Evolutionary conservation across 495 filamentous ascomycete species (phyloP).

Genomic region (Aspergillus heteromorphus): DNA sequence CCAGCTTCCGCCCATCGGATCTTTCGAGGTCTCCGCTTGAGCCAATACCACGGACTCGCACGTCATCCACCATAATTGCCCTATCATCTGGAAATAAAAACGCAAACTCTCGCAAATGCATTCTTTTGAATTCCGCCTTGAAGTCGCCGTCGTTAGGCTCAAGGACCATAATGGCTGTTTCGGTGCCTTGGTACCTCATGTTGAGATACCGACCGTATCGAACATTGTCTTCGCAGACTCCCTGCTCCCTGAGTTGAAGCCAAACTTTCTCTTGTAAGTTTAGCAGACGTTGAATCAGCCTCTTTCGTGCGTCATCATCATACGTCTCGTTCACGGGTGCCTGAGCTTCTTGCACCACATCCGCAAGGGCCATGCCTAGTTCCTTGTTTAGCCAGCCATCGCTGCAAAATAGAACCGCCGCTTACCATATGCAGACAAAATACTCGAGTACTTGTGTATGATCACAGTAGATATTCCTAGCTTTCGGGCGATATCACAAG

Average conservation of each 20-base stretch:
- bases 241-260: slow-evolving; percentile 23
- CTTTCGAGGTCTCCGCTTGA: not conserved
- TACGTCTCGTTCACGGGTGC: slow-evolving; percentile 45
- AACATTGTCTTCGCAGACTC: slow-evolving; percentile 29
- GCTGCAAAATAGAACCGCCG: not conserved
- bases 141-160: slow-evolving; percentile 58
- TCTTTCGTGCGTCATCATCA: not conserved
- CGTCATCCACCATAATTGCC: slow-evolving; percentile 89
- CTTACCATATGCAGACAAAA: slow-evolving; percentile 73
- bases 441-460: slow-evolving; percentile 87
- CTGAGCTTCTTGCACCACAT: slow-evolving; percentile 89
- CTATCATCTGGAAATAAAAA: slow-evolving; percentile 72
- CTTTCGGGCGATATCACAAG: slow-evolving; percentile 87
- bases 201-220: slow-evolving; percentile 43
- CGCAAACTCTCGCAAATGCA: slow-evolving; percentile 92
- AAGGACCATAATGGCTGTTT: slow-evolving; percentile 47
- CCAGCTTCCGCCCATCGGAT: not conserved
- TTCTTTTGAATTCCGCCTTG: slow-evolving; percentile 73
- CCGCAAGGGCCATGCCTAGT: slow-evolving; percentile 86
- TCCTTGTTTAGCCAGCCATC: not conserved
- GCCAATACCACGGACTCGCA: slow-evolving; percentile 75
- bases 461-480: slow-evolving; percentile 84
- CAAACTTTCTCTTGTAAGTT: not conserved
- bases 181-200: slow-evolving; percentile 45
- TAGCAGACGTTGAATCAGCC: not conserved